Conservation (phyloP, 768 basidiomycete species). For the Podaxis sp. region DNA sequence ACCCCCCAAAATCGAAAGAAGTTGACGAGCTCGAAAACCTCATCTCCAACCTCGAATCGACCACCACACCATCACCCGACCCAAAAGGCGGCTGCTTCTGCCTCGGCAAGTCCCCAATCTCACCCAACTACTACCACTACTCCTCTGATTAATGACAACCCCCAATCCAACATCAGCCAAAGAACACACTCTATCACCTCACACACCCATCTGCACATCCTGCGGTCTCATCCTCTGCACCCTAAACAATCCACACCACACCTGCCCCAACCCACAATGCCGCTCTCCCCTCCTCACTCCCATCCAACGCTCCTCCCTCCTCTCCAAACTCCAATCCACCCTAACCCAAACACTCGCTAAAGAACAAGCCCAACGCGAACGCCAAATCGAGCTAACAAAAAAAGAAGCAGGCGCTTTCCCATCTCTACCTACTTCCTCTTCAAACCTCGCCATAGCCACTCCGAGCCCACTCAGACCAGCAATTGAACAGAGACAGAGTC, state of each 20-base stretch:
- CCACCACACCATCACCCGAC: slow-evolving; percentile 38
- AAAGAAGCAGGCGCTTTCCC: slow-evolving; percentile 61
- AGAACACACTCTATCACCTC: slow-evolving; percentile 51
- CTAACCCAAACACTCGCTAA: slow-evolving; percentile 36
- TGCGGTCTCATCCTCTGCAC: slow-evolving; percentile 65
- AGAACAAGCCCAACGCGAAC: slow-evolving; percentile 47
- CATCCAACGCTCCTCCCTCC: slow-evolving; percentile 28
- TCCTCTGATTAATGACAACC: neutral
- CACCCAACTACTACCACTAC: neutral
- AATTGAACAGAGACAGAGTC: slow-evolving; percentile 35
- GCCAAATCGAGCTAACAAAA: slow-evolving; percentile 41
- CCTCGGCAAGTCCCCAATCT: slow-evolving; percentile 41
- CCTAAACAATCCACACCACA: slow-evolving; percentile 46
- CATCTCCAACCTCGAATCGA: slow-evolving; percentile 31
- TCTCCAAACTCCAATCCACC: slow-evolving; percentile 39
- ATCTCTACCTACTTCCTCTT: slow-evolving; percentile 25
- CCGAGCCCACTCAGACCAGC: slow-evolving; percentile 10
- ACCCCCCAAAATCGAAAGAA: slow-evolving; percentile 43
- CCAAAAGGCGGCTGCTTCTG: slow-evolving; percentile 69
- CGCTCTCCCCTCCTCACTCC: slow-evolving; percentile 30
- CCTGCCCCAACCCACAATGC: slow-evolving; percentile 50
- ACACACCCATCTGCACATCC: slow-evolving; percentile 47
- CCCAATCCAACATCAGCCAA: slow-evolving; percentile 37
- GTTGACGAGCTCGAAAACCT: slow-evolving; percentile 45
- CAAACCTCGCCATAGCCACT: neutral